A percentile compares a stretch with the other conserved stretches of the same genome.
Conservation (phyloP, 768 basidiomycete genomes). For the Trametes cubensis region DNA sequence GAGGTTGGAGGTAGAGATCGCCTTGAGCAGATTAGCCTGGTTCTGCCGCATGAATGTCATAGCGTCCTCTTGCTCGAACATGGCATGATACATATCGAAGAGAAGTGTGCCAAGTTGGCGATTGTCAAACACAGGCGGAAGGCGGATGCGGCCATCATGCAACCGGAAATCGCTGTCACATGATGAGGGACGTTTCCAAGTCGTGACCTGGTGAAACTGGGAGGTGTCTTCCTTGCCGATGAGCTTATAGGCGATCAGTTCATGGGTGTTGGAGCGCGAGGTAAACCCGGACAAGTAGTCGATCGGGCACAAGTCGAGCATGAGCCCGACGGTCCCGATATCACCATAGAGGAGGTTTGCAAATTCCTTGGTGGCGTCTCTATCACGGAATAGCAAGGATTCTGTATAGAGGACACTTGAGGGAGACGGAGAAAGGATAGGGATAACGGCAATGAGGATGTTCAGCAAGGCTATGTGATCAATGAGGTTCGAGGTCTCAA, state of each 20-base stretch:
- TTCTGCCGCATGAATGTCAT: conserved; percentile 11
- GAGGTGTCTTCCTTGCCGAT: not conserved
- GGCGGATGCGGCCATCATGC: conserved; percentile 3
- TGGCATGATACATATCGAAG: conserved; percentile 44
- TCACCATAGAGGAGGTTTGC: conserved; percentile 40
- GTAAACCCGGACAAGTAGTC: conserved; percentile 46
- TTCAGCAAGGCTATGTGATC: conserved; percentile 55
- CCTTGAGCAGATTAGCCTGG: conserved; percentile 8
- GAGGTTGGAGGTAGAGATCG: conserved; percentile 28
- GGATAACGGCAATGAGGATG: conserved; percentile 41
- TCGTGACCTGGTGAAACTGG: conserved; percentile 42
- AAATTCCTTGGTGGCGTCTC: conserved; percentile 38
- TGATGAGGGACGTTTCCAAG: conserved; percentile 41
- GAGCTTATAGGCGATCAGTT: conserved; percentile 30
- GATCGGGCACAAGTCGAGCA: conserved; percentile 46
- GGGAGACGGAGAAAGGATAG: conserved; percentile 37
- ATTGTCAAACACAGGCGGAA: conserved; percentile 32
- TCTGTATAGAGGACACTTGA: conserved; percentile 46
- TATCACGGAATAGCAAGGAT: conserved; percentile 38
- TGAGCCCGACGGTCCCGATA: conserved; percentile 42
- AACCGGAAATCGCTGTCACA: conserved; percentile 25
- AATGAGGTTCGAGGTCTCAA: conserved; percentile 53
- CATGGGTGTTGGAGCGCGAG: conserved; percentile 45
- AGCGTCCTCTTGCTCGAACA: conserved; percentile 47
- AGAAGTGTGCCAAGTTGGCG: conserved; percentile 42